These are phyloP conservation scores for Phytopythium kandeliae DNA, from an alignment of 352 stramenopile species.

Conservation along the genomic window DNA sequence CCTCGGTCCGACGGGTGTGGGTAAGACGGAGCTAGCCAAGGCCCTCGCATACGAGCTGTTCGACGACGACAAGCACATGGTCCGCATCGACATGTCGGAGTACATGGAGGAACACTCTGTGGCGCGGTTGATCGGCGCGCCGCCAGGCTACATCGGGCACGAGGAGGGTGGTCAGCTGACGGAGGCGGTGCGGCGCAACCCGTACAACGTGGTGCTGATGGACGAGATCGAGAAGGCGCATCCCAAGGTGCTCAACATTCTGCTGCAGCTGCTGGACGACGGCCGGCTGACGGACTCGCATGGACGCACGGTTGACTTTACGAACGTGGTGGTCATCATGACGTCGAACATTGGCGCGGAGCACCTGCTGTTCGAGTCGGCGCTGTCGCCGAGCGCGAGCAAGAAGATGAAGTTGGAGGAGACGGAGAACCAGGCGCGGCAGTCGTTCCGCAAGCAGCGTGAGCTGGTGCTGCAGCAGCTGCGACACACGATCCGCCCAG, in stretches of 20 bases:
- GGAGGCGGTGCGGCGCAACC: slow-evolving; percentile 92
- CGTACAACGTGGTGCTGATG: slow-evolving; percentile 96
- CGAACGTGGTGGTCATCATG: slow-evolving; percentile 97
- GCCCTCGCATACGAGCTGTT: slow-evolving; percentile 94
- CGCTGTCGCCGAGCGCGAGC: slow-evolving; percentile 36
- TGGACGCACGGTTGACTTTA: slow-evolving; percentile 96
- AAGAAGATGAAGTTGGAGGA: slow-evolving; percentile 61
- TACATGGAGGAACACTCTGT: slow-evolving; percentile 98
- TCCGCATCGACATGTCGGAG: slow-evolving; percentile 97
- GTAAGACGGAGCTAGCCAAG: slow-evolving; percentile 95
- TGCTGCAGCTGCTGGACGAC: slow-evolving; percentile 97
- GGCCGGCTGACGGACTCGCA: slow-evolving; percentile 96
- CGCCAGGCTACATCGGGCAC: slow-evolving; percentile 95
- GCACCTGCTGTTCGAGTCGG: slow-evolving; percentile 75
- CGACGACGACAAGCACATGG: slow-evolving; percentile 93
- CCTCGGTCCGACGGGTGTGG: slow-evolving; percentile 93
- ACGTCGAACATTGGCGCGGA: slow-evolving; percentile 96
- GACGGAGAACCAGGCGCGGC: slow-evolving; percentile 19
- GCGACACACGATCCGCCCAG: slow-evolving; percentile 86
- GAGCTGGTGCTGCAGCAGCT: slow-evolving; percentile 87
- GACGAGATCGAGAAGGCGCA: slow-evolving; percentile 99
- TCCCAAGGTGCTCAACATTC: slow-evolving; percentile 92
- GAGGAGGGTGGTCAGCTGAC: slow-evolving; percentile 95
- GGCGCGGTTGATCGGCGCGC: slow-evolving; percentile 89
- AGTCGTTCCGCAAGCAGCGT: slow-evolving; percentile 45